Conservation (phyloP, 345 rosid genomes). For the Pugionium cornutum region DNA sequence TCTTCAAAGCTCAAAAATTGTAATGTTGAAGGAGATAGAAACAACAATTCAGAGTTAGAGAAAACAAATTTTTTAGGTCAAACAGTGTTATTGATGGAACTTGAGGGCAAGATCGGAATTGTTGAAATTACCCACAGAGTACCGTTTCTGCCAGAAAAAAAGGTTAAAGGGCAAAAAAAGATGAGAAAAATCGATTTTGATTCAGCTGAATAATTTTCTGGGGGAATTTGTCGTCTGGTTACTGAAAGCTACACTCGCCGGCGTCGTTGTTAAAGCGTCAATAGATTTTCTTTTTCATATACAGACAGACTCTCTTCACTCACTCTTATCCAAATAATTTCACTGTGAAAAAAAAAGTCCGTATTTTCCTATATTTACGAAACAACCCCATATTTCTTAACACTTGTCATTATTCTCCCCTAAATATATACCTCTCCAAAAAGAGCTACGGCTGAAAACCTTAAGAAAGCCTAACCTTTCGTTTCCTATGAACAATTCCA, state of each 20-base stretch:
- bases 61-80: no score
- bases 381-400: not conserved
- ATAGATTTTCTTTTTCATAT: no score
- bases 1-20: not conserved
- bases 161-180: not conserved
- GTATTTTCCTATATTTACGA: not conserved
- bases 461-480: slow-evolving; percentile 20
- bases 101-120: slow-evolving; percentile 6
- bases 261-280: slow-evolving; percentile 4
- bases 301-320: not conserved
- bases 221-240: slow-evolving; percentile 11
- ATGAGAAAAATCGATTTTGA: not conserved
- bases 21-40: no score
- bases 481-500: slow-evolving; percentile 17
- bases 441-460: slow-evolving; percentile 3
- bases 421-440: not conserved
- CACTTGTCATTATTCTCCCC: not conserved
- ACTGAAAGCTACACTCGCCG: slow-evolving; percentile 22
- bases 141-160: slow-evolving; percentile 3
- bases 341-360: not conserved
- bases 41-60: not conserved
- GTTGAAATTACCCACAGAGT: not conserved
- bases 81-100: slow-evolving; percentile 3
- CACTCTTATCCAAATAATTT: slow-evolving; percentile 32
- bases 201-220: not conserved